Percentiles rank a stretch among this genome's conserved stretches.
Evolutionary conservation across 208 protist genomes (phyloP).

Genomic region (Chromosphaera perkinsii): DNA sequence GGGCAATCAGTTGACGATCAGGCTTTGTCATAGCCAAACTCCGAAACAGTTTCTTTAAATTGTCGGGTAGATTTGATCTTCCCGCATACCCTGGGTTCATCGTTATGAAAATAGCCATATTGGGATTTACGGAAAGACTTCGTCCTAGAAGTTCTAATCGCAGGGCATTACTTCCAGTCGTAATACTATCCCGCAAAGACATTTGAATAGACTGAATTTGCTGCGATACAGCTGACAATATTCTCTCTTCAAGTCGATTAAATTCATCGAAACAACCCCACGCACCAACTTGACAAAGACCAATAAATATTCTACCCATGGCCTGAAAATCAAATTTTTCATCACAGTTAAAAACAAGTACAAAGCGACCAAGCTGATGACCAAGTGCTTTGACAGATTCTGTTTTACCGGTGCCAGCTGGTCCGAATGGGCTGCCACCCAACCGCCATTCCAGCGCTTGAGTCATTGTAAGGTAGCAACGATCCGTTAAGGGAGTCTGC

Average conservation of each 20-base stretch:
- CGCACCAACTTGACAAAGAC: conserved; percentile 93
- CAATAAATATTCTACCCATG: conserved; percentile 97
- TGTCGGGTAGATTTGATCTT: conserved; percentile 96
- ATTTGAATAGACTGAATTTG: conserved; percentile 97
- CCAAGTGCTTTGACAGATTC: conserved; percentile 98
- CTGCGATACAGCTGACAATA: conserved; percentile 97
- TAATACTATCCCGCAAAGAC: conserved; percentile 55
- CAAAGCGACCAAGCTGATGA: conserved; percentile 89
- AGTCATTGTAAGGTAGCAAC: conserved; percentile 96
- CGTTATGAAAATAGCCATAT: conserved; percentile 97
- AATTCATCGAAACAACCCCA: conserved; percentile 99
- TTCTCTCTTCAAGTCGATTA: conserved; percentile 97
- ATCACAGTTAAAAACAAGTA: conserved; percentile 99
- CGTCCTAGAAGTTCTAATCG: conserved; percentile 80
- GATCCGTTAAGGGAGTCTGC: conserved; percentile 96
- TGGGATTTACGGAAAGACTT: conserved; percentile 73
- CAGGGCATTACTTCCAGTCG: no score
- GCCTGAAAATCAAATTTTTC: conserved; percentile 97
- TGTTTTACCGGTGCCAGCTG: conserved; percentile 96
- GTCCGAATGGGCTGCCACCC: conserved; percentile 93
- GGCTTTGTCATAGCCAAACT: conserved; percentile 95
- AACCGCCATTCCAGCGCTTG: conserved; percentile 90
- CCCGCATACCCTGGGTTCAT: conserved; percentile 99
- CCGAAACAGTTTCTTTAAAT: conserved; percentile 99
- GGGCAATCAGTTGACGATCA: conserved; percentile 95